Percentiles rank a stretch among this genome's conserved stretches.
Conservation (phyloP, 2,329 filamentous ascomycete genomes). For the Fusarium tupiense region DNA sequence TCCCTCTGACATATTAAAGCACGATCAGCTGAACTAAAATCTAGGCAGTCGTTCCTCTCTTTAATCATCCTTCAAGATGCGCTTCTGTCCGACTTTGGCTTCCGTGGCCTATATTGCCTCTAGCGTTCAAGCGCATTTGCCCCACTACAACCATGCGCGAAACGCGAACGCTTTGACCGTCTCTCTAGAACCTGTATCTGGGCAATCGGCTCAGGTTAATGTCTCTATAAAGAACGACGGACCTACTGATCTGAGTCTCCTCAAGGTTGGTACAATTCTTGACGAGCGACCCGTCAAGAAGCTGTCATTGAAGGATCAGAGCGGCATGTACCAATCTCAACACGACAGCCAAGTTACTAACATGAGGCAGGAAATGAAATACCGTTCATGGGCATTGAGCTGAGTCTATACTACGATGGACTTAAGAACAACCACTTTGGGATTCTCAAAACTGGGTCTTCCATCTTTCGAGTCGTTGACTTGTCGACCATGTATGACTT, state of each 20-base stretch:
- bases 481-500: slow-evolving; percentile 15
- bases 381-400: slow-evolving; percentile 18
- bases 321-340: not conserved
- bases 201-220: slow-evolving; percentile 5
- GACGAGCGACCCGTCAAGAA: slow-evolving; percentile 29
- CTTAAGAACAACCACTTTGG: slow-evolving; percentile 13
- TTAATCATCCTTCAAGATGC: not conserved
- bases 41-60: not conserved
- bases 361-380: not conserved
- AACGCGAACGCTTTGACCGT: not conserved
- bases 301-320: not conserved
- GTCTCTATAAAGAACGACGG: slow-evolving; percentile 17
- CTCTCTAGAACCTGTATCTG: not conserved
- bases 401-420: slow-evolving; percentile 27
- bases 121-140: slow-evolving; percentile 1
- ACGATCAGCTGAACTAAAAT: not conserved
- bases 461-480: slow-evolving; percentile 11
- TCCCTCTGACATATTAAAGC: not conserved
- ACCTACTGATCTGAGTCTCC: not conserved
- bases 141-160: not conserved
- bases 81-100: not conserved
- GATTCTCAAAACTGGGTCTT: slow-evolving; percentile 6
- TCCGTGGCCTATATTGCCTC: not conserved
- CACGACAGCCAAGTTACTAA: not conserved
- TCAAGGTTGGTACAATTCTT: slow-evolving; percentile 27